Evolutionary conservation across 1,139 yeast genomes (phyloP).

Genomic region (Pneumocystis jirovecii): DNA sequence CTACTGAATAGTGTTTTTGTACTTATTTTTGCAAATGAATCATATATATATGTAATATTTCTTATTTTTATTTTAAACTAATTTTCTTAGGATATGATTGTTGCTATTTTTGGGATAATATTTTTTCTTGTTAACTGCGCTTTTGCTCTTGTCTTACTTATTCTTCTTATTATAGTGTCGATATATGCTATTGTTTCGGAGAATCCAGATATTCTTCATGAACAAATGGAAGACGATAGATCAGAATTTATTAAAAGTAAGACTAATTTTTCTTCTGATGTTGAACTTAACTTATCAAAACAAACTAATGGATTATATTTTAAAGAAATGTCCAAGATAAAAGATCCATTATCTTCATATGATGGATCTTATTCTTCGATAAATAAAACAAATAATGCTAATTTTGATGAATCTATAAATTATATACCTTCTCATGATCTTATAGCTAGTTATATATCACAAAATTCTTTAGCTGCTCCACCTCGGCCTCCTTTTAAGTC

Average conservation of each 20-base stretch:
- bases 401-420: background rate
- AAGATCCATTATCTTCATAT: background rate
- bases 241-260: conserved; percentile 63
- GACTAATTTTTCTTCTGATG: conserved; percentile 26
- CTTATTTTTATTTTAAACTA: conserved; percentile 27
- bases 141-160: conserved; percentile 64
- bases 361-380: background rate
- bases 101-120: conserved; percentile 87
- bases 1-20: conserved; percentile 73
- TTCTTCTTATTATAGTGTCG: conserved; percentile 72
- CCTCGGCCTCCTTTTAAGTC: background rate
- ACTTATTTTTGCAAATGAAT: conserved; percentile 67
- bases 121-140: conserved; percentile 80
- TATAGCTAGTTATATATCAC: background rate
- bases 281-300: background rate
- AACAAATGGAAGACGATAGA: conserved; percentile 94
- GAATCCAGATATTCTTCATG: conserved; percentile 90
- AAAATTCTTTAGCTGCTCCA: background rate
- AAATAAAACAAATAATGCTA: background rate
- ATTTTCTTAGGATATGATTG: conserved; percentile 65
- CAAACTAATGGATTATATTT: background rate
- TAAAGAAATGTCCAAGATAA: background rate
- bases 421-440: background rate
- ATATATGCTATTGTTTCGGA: conserved; percentile 67
- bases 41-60: background rate